Evolutionary conservation across 208 protist genomes (phyloP).

Genomic region (Willaertia magna): DNA sequence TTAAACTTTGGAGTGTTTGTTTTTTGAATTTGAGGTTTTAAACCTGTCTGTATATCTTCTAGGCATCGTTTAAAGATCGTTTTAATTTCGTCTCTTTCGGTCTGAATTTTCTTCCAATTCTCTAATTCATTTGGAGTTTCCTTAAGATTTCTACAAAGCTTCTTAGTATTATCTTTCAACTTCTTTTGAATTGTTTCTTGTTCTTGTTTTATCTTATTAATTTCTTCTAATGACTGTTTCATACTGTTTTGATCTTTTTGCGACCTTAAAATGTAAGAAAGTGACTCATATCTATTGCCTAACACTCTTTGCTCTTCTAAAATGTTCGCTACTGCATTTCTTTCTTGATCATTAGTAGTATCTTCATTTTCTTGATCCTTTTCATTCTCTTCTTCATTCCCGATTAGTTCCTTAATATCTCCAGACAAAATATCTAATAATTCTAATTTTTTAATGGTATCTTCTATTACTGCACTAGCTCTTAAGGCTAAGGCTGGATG

Average conservation of each 20-base stretch:
- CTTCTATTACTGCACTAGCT: background rate
- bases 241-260: background rate
- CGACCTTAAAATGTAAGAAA: background rate
- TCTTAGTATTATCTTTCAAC: constrained; percentile 7
- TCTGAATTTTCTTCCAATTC: constrained; percentile 15
- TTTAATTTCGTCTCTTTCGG: constrained; percentile 2
- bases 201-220: background rate
- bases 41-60: background rate
- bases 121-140: constrained; percentile 14
- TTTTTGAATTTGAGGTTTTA: background rate
- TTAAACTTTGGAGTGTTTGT: background rate
- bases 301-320: constrained; percentile 1
- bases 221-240: background rate
- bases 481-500: background rate
- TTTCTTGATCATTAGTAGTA: background rate
- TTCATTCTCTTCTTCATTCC: background rate
- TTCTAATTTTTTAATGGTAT: background rate
- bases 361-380: background rate
- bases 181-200: background rate
- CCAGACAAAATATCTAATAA: background rate
- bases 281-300: background rate
- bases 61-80: background rate
- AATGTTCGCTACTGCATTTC: background rate
- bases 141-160: background rate
- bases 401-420: background rate